phyloP scores from a whole-genome alignment of 1,139 yeast genomes.

The Saccharomycopsis crataegensis region DNA sequence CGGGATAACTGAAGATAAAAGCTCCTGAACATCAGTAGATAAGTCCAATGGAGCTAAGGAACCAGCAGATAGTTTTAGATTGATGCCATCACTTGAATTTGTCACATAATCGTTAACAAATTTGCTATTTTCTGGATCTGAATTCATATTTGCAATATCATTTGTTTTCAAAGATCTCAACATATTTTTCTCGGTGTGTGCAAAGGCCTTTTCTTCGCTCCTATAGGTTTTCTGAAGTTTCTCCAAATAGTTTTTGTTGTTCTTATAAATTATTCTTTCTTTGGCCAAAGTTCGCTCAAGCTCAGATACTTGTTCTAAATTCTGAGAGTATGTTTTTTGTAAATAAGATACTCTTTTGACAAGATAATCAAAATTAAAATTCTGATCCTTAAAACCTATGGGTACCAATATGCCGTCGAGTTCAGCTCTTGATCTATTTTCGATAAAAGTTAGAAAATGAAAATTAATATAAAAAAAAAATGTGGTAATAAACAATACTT shows the following conservation, averaged over 20 bases:
- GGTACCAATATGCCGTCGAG: conserved; percentile 15
- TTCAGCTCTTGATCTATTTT: conserved; percentile 1
- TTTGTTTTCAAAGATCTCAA: background rate
- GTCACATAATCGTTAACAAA: background rate
- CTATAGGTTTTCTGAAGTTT: conserved; percentile 8
- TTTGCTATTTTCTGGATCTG: background rate
- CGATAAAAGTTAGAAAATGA: background rate
- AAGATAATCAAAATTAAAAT: conserved; percentile 11
- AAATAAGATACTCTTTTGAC: background rate
- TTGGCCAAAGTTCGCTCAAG: conserved; percentile 7
- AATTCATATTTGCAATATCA: background rate
- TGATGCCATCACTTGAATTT: conserved; percentile 1
- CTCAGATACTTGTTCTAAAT: conserved; percentile 6
- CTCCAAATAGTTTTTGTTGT: conserved; percentile 9
- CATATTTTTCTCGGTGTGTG: background rate
- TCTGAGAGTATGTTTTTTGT: conserved; percentile 12
- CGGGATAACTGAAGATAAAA: background rate
- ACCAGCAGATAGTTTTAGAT: background rate
- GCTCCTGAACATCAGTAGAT: background rate
- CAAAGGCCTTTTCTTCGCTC: background rate
- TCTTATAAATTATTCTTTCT: conserved; percentile 3
- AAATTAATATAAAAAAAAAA: background rate
- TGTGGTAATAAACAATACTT: background rate
- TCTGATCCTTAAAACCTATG: conserved; percentile 5
- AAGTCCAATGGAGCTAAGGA: background rate